Evolutionary conservation across 2,329 filamentous ascomycete species (phyloP), one percentile per base, ranked within the genome.

Genomic region (Scedosporium boydii): DNA sequence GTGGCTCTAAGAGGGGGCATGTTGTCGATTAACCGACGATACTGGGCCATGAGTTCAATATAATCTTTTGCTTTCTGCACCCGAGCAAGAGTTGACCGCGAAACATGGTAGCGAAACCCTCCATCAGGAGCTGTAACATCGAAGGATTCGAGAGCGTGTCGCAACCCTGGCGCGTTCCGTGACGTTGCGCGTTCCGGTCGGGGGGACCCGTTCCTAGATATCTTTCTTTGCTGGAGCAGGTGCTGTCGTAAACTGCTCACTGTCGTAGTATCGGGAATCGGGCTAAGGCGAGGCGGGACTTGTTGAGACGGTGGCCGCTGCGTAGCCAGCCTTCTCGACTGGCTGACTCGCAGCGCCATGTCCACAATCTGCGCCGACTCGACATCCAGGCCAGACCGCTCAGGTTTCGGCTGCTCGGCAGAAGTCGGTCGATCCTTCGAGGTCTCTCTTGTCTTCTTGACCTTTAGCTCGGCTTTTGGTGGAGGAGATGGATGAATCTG

Each of bases 331-430:
- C 85, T 85, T 66, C 86, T 85, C 69, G 88, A 90, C 73, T 97
- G 91, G 76, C 90, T 96, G 59, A 98, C 76, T 66, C 88, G 95
- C 68, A 98, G 76, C 1, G 93, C 93, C 83, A 98, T 90, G 69
- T 92, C 92, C 51, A 98, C 91, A 66, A 98, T 96, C 73, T 96
- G 90, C 3, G 88, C 85, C 6, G 93, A 89, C 69, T 97, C 93
- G 64, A 89, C 81, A 68, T 91, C 86, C 21, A 89, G 71, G 4
- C 73, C 68, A 14, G 71, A 66, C 56, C 66, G 65, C 38, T 63
- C 67, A 4, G 69, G 64, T 61, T 64, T 44, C 21, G 67, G 63
- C 69, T 71, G 65, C 68, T 68, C 48, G 9, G 46, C n/a, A 3
- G 26, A 16, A 4, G 60, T 7, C 14, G 41, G 42, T 3, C 34